phyloP scores from a whole-genome alignment of 2,329 filamentous ascomycete species.

The Samsoniella hepiali region DNA sequence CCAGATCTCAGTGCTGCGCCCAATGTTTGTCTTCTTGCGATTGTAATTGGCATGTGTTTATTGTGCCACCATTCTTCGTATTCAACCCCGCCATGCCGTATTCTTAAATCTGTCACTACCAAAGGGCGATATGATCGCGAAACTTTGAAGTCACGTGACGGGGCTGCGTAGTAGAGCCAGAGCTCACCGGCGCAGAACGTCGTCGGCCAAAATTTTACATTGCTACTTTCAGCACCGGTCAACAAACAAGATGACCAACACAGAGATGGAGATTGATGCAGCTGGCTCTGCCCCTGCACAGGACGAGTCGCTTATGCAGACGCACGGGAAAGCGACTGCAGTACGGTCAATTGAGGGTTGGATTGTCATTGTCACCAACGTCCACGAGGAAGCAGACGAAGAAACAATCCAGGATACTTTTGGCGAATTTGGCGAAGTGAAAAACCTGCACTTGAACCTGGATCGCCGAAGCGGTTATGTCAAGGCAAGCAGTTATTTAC shows the following conservation, averaged over 20 bases:
- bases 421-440: slow-evolving; percentile 80
- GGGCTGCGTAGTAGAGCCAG: background rate
- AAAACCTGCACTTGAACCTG: slow-evolving; percentile 80
- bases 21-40: no score
- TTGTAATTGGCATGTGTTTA: no score
- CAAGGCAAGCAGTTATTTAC: slow-evolving; percentile 54
- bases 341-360: slow-evolving; percentile 86
- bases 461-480: slow-evolving; percentile 82
- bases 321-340: slow-evolving; percentile 69
- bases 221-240: background rate
- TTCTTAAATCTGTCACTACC: background rate
- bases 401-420: slow-evolving; percentile 80
- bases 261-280: slow-evolving; percentile 58
- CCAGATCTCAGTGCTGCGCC: no score
- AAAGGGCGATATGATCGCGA: background rate
- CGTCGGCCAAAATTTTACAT: background rate
- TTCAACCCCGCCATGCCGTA: no score
- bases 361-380: slow-evolving; percentile 84
- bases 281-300: slow-evolving; percentile 39
- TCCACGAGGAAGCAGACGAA: slow-evolving; percentile 83
- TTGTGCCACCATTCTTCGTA: no score
- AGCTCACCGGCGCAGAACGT: slow-evolving; percentile 7
- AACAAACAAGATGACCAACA: slow-evolving; percentile 46
- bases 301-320: slow-evolving; percentile 65
- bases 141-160: slow-evolving; percentile 1